Evolutionary conservation across 1,284 basidiomycete genomes (phyloP), one percentile per base, ranked within the genome.

Genomic region (Naganishia albida): DNA sequence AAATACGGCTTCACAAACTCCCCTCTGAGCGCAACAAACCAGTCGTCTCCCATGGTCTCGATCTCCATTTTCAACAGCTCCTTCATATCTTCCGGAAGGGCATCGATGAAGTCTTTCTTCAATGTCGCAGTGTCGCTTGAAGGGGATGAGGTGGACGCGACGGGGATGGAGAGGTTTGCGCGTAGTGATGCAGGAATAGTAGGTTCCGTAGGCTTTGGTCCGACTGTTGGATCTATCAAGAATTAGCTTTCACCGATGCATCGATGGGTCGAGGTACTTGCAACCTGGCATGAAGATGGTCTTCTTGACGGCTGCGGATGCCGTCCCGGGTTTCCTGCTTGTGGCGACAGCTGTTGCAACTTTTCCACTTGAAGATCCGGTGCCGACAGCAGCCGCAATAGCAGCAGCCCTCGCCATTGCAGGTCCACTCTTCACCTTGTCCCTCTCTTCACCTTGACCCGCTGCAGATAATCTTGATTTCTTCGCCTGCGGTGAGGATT

Each of bases 1-100:
- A 81, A 81, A 65, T 78, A 77, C 2, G 75, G 74, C 69, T 78
- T 78, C 20, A 70, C 74, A 44, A 81, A 69, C 59, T 80, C 80
- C 39, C 73, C 74, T 63, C 78, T 76, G 7, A 81, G 67, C 8
- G 75, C 80, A 38, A 78, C 54, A n/a, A 80, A 72, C 80, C 80
- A 81, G 63, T 80, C 80, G 59, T 77, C 75, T 3, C 76, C 79
- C 70, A 81, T 70, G 0, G 76, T 78, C 51, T 76, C 74, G 15
- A 78, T 68, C 69, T 80, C 79, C 42, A 79, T 69, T 62, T 72
- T 52, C 15, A 80, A 67, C 15, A 78, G 69, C 10, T 64, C 51
- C 40, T 53, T 55, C 43, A 56, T 26, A 16, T 67, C 68, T 7
- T 25, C 28, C 16, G 65, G 49, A 18, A 68, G 43, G n/a, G 49